Conservation (phyloP, 768 basidiomycete species). For the Kwoniella botswanensis region DNA sequence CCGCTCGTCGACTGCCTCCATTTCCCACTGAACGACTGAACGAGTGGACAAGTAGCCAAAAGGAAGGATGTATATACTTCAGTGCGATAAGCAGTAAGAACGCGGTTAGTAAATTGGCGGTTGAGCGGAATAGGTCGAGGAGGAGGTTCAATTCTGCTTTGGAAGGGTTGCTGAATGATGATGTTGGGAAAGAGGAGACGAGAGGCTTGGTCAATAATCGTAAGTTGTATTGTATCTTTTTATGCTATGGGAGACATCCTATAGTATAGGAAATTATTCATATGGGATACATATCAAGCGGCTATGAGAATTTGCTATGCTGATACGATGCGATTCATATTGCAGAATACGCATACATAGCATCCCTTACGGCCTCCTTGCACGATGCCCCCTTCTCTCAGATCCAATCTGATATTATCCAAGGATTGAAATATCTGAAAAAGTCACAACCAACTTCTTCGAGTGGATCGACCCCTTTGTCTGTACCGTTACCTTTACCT, state of each 20-base stretch:
- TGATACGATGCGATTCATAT: neutral
- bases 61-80: slow-evolving; percentile 10
- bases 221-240: slow-evolving; percentile 4
- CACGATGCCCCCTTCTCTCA: slow-evolving; percentile 19
- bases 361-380: slow-evolving; percentile 14
- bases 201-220: slow-evolving; percentile 10
- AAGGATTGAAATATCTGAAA: slow-evolving; percentile 13
- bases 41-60: neutral
- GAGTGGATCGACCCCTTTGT: neutral
- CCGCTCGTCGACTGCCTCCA: slow-evolving; percentile 15
- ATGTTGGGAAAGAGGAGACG: neutral
- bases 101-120: slow-evolving; percentile 32
- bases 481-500: slow-evolving; percentile 1
- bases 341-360: slow-evolving; percentile 29
- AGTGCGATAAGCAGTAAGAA: slow-evolving; percentile 28
- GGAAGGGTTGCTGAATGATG: slow-evolving; percentile 24
- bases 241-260: too few species aligned
- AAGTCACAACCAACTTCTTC: neutral
- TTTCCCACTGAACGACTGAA: slow-evolving; percentile 9
- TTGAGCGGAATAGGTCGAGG: slow-evolving; percentile 29
- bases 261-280: neutral
- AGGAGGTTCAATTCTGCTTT: slow-evolving; percentile 33
- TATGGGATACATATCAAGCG: neutral
- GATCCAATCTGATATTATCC: slow-evolving; percentile 16
- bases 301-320: too few species aligned